A percentile compares a stretch with the other conserved stretches of the same genome.
phyloP scores from a whole-genome alignment of 2,329 filamentous ascomycete genomes.

The Alternaria sp. region DNA sequence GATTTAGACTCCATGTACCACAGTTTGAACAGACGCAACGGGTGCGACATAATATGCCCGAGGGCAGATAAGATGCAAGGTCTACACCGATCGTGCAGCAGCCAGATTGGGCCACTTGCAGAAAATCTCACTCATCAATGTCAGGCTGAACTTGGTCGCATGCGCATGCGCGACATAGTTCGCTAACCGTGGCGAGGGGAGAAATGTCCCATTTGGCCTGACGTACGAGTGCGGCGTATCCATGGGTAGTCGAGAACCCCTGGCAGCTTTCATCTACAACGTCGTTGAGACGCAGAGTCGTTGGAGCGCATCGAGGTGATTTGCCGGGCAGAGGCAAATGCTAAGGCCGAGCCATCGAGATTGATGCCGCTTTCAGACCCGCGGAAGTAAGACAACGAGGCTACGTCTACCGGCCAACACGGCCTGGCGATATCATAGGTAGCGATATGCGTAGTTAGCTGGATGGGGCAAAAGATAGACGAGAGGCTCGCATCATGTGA shows the following conservation, averaged over 20 bases:
- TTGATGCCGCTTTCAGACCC: not conserved
- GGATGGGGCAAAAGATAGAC: conserved; percentile 21
- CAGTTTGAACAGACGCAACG: not conserved
- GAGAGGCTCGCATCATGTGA: conserved; percentile 16
- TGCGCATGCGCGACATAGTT: conserved; percentile 13
- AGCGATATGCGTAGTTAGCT: conserved; percentile 21
- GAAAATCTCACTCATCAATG: conserved; percentile 4
- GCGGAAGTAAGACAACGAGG: not conserved
- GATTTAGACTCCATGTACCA: not conserved
- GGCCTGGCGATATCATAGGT: not conserved
- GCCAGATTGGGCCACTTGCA: conserved; percentile 4
- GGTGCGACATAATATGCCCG: not conserved
- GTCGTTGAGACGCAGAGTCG: not conserved
- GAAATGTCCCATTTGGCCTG: conserved; percentile 1
- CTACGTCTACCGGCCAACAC: conserved; percentile 1
- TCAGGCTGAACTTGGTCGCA: conserved; percentile 6
- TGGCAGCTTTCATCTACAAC: not conserved
- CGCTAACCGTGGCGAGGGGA: conserved; percentile 2
- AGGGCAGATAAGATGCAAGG: not conserved
- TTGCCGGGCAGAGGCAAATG: not conserved
- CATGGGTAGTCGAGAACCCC: not conserved
- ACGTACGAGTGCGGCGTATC: not conserved
- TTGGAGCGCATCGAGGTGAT: not conserved
- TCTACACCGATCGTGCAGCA: conserved; percentile 1
- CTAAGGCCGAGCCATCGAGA: not conserved